Base-by-base conservation (phyloP, 1,284 basidiomycete genomes). In the Irpex sp. region DNA sequence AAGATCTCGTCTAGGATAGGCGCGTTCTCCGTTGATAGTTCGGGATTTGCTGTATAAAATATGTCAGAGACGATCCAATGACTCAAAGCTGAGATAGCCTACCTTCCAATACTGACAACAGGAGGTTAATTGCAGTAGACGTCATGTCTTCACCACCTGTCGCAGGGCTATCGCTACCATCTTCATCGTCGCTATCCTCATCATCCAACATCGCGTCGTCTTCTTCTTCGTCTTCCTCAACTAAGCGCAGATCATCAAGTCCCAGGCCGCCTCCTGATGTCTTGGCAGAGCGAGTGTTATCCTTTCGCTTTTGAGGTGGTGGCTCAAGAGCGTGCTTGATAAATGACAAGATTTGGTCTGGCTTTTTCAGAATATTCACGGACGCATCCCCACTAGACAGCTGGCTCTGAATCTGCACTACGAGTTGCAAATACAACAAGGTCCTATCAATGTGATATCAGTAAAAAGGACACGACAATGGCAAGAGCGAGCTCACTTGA, bases 31-130 rank as follows among this genome's bases (percentile, higher is more conserved):
- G 83, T 81, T 19, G 88, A 88, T n/a, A 95, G 75, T 19, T 81
- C 79, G 17, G 85, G 82, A 67, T 95, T 87, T n/a, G 84, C 92
- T 93, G 68, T 55, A 9, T 11, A 54, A 33, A 33, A 33, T 33
- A 6, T 6, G 6, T 33, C 5, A 51, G 61, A 5, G n/a, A n/a
- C n/a, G n/a, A n/a, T n/a, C n/a, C n/a, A n/a, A n/a, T n/a, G n/a
- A n/a, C n/a, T n/a, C n/a, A n/a, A n/a, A n/a, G n/a, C n/a, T n/a
- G n/a, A n/a, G n/a, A n/a, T n/a, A n/a, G n/a, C n/a, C n/a, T n/a
- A n/a, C 94, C 90, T 86, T 96, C 93, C 21, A 96, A 79, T 26
- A 93, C 82, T 0, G 93, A 88, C 2, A 96, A 82, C 9, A 97
- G 77, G 1, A 96, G 75, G 65, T 88, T 90, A 15, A 95, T 75